These are phyloP conservation scores for Xylaria castorea DNA, from an alignment of 495 filamentous ascomycete species.

Conservation along the genomic window DNA sequence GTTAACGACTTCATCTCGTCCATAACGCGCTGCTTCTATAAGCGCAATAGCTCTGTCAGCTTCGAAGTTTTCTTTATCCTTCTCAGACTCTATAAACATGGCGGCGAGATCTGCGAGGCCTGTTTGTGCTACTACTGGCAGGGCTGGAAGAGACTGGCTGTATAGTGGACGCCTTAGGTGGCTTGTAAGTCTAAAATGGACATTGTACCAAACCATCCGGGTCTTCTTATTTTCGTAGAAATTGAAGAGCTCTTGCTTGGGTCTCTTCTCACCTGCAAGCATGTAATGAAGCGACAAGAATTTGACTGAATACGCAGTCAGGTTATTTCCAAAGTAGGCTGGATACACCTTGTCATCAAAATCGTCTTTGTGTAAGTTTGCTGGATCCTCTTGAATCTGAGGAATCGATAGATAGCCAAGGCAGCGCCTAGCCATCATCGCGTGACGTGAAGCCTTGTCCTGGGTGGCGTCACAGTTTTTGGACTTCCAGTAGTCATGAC, in stretches of 20 bases:
- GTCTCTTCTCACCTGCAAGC: background rate
- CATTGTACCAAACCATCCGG: constrained; percentile 1
- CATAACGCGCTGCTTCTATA: background rate
- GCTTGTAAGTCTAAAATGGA: background rate
- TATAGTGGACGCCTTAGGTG: background rate
- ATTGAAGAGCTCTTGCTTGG: background rate
- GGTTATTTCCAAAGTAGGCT: background rate
- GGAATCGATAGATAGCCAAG: background rate
- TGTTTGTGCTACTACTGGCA: background rate
- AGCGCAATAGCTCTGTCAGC: background rate
- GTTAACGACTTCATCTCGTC: background rate
- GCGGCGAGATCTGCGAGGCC: background rate
- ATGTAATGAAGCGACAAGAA: background rate
- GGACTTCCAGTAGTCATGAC: background rate
- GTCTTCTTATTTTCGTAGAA: background rate
- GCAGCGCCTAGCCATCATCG: background rate
- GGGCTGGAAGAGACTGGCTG: background rate
- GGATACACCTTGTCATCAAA: background rate
- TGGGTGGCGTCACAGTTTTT: background rate
- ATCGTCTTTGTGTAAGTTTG: background rate
- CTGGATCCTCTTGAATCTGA: background rate
- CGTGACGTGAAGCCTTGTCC: background rate
- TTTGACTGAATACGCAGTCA: background rate
- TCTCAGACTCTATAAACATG: background rate
- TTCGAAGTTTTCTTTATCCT: background rate